Percentiles rank a stretch among this genome's conserved stretches.
Conservation (phyloP, 1,284 basidiomycete genomes). For the Pseudozyma flocculosa region DNA sequence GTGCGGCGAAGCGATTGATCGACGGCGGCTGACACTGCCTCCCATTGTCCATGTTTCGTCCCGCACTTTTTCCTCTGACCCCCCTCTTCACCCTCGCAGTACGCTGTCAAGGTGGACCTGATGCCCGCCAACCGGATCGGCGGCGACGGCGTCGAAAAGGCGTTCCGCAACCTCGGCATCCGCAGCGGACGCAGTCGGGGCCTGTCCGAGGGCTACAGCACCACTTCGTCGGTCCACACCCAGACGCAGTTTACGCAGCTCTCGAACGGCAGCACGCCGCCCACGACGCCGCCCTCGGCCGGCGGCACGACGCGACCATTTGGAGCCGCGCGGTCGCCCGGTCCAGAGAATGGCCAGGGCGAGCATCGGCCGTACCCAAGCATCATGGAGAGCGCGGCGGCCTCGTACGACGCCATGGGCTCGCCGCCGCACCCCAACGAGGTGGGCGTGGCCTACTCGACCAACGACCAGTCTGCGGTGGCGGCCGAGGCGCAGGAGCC, state of each 20-base stretch:
- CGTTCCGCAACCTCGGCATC: slow-evolving; percentile 15
- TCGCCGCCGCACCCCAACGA: not conserved
- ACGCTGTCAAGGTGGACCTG: slow-evolving; percentile 51
- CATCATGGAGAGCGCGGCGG: not conserved
- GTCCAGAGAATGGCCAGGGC: not conserved
- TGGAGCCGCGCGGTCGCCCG: slow-evolving; percentile 12
- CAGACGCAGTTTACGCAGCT: slow-evolving; percentile 38
- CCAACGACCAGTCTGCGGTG: slow-evolving; percentile 18
- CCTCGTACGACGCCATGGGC: not conserved
- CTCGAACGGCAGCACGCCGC: slow-evolving; percentile 26
- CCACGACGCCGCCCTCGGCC: slow-evolving; percentile 19
- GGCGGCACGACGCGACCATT: slow-evolving; percentile 16
- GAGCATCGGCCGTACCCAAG: no score
- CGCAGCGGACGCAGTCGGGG: slow-evolving; percentile 16
- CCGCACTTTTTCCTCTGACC: not conserved
- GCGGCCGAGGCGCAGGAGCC: slow-evolving; percentile 10
- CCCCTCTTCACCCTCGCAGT: slow-evolving; percentile 1
- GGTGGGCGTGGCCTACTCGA: slow-evolving; percentile 25
- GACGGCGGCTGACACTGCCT: no score
- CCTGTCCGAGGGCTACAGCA: slow-evolving; percentile 25
- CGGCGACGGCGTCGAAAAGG: slow-evolving; percentile 23
- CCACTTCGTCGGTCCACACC: slow-evolving; percentile 33
- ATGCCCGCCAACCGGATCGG: slow-evolving; percentile 28
- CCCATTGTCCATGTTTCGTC: no score
- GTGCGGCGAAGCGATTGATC: no score